These are phyloP conservation scores for Arctium minus DNA, from an alignment of 129 eudicot genomes.

Conservation along the genomic window DNA sequence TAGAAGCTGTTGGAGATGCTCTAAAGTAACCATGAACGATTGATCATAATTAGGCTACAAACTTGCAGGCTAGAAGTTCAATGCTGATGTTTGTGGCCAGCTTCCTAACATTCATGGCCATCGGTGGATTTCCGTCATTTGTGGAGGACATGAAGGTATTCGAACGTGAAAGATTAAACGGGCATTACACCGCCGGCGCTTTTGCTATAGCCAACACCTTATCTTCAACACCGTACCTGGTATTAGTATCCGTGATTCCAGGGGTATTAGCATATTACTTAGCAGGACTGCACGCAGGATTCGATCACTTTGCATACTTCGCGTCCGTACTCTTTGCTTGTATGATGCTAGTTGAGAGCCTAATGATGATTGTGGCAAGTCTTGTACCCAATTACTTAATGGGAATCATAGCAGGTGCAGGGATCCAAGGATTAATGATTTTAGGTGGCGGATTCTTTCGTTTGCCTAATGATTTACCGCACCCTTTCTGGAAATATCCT, in stretches of 20 bases:
- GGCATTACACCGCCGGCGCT: slow-evolving; percentile 52
- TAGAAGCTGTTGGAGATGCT: too few relatives aligned
- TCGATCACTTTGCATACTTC: slow-evolving; percentile 45
- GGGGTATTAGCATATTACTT: slow-evolving; percentile 57
- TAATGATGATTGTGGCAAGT: slow-evolving; percentile 61
- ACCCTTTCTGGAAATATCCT: slow-evolving; percentile 46
- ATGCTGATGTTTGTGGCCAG: slow-evolving; percentile 66
- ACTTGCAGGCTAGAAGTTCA: slow-evolving; percentile 58
- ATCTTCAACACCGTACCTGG: slow-evolving; percentile 52
- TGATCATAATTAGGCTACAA: not conserved
- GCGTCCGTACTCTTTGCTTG: slow-evolving; percentile 32
- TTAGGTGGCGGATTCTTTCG: slow-evolving; percentile 48
- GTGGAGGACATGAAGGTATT: not conserved
- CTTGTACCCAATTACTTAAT: slow-evolving; percentile 54
- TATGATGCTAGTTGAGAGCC: slow-evolving; percentile 63
- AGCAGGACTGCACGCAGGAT: slow-evolving; percentile 43
- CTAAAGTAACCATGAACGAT: not conserved
- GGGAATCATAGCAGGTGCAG: slow-evolving; percentile 57
- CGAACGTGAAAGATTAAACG: slow-evolving; percentile 61
- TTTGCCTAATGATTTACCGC: slow-evolving; percentile 44
- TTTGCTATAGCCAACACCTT: slow-evolving; percentile 48
- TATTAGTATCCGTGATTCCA: slow-evolving; percentile 36
- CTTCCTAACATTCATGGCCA: slow-evolving; percentile 83
- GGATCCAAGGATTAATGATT: slow-evolving; percentile 57
- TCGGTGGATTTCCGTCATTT: slow-evolving; percentile 32